These are phyloP conservation scores for Neopestalotiopsis sp. DNA, from an alignment of 2,329 filamentous ascomycete species.

Conservation along the genomic window DNA sequence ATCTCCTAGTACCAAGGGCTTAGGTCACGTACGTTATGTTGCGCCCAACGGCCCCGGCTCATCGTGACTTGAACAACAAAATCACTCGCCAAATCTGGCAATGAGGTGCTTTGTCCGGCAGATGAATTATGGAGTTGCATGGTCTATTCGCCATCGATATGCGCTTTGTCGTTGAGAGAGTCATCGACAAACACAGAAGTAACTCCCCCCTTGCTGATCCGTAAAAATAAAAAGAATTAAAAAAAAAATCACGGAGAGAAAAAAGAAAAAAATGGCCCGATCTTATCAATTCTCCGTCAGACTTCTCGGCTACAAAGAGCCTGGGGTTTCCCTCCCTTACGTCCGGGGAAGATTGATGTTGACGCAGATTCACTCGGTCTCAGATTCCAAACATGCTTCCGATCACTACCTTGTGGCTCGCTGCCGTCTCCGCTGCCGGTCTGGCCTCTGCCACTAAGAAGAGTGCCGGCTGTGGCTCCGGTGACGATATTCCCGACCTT, in stretches of 20 bases:
- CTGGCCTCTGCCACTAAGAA: background rate
- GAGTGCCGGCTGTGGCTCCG: slow-evolving; percentile 2
- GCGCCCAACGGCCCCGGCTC: background rate
- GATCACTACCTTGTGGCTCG: background rate
- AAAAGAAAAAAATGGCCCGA: background rate
- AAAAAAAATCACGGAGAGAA: background rate
- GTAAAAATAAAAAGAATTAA: background rate
- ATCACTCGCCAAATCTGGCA: background rate
- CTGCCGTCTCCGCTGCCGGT: background rate
- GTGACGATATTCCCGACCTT: background rate
- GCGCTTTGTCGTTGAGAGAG: background rate
- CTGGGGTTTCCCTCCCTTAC: background rate
- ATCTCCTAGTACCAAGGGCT: background rate
- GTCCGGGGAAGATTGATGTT: background rate
- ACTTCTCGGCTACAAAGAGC: background rate
- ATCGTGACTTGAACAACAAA: background rate
- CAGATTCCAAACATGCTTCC: background rate
- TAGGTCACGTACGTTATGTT: background rate
- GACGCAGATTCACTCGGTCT: background rate
- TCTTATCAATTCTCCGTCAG: background rate
- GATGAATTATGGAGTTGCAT: background rate
- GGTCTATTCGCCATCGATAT: background rate
- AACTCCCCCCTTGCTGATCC: background rate
- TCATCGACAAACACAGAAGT: background rate
- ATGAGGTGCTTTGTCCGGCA: background rate